These are phyloP conservation scores for Bassia scoparia DNA, from an alignment of 148 eudicot species.

Conservation along the genomic window DNA sequence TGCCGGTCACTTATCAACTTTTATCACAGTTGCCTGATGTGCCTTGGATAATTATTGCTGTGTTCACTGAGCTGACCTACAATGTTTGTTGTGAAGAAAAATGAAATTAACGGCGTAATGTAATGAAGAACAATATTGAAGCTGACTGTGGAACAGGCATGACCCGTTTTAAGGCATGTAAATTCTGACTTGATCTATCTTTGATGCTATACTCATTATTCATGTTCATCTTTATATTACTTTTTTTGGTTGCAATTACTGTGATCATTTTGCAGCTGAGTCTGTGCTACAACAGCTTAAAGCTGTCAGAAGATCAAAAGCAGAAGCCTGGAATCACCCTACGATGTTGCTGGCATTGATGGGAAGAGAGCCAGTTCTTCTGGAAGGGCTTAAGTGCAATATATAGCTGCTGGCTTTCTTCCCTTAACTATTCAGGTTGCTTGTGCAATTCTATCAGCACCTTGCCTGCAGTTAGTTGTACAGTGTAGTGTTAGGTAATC, in stretches of 20 bases:
- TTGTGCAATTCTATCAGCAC: slow-evolving; percentile 6
- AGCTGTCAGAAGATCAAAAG: neutral
- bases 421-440: slow-evolving; percentile 26
- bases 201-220: neutral
- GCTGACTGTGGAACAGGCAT: slow-evolving; percentile 32
- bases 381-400: slow-evolving; percentile 29
- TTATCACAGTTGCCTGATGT: neutral
- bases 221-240: slow-evolving; percentile 42
- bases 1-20: neutral
- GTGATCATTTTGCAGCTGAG: slow-evolving; percentile 34
- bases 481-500: slow-evolving; percentile 18
- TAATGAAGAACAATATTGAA: slow-evolving; percentile 28
- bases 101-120: slow-evolving; percentile 25
- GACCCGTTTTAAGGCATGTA: slow-evolving; percentile 48
- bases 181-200: neutral
- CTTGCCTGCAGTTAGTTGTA: slow-evolving; percentile 24
- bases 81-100: slow-evolving; percentile 36
- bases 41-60: neutral
- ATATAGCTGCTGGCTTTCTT: slow-evolving; percentile 29
- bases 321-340: neutral
- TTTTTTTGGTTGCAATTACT: slow-evolving; percentile 25
- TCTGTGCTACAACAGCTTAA: slow-evolving; percentile 42
- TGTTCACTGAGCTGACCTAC: slow-evolving; percentile 7
- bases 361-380: slow-evolving; percentile 25
- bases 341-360: neutral